Evolutionary conservation across 1,284 basidiomycete genomes (phyloP).

Genomic region (Wolfiporia cocos): DNA sequence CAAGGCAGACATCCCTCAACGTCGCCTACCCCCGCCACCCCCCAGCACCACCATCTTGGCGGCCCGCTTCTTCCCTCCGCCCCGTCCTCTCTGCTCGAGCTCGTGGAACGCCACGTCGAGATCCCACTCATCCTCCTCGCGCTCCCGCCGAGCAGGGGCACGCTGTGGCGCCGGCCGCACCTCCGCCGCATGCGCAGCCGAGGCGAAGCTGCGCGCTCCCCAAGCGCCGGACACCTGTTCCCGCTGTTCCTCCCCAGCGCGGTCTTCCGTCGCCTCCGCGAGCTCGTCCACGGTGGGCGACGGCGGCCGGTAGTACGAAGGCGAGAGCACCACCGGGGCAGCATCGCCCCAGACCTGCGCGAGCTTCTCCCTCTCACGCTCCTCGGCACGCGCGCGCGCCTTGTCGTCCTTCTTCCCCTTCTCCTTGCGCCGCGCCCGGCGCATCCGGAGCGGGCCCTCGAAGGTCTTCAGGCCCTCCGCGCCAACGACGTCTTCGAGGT

Average conservation of each 20-base stretch:
- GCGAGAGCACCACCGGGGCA: slow-evolving; percentile 16
- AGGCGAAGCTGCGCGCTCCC: slow-evolving; percentile 75
- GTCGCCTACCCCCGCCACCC: slow-evolving; percentile 25
- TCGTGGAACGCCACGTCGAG: slow-evolving; percentile 80
- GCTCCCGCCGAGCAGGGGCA: slow-evolving; percentile 17
- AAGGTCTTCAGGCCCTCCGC: slow-evolving; percentile 70
- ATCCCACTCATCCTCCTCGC: slow-evolving; percentile 65
- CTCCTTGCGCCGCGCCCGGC: slow-evolving; percentile 73
- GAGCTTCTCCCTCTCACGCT: slow-evolving; percentile 53
- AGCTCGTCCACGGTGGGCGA: slow-evolving; percentile 22
- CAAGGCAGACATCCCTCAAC: neutral
- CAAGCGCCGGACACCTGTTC: slow-evolving; percentile 52
- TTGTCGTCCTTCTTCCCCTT: slow-evolving; percentile 79
- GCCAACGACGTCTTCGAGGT: slow-evolving; percentile 74
- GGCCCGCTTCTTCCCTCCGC: slow-evolving; percentile 50
- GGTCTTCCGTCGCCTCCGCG: slow-evolving; percentile 19
- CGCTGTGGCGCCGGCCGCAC: slow-evolving; percentile 18
- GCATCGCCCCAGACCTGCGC: slow-evolving; percentile 19
- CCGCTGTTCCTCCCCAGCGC: slow-evolving; percentile 19
- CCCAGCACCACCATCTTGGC: slow-evolving; percentile 69
- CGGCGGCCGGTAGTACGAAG: slow-evolving; percentile 10
- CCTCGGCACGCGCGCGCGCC: slow-evolving; percentile 75
- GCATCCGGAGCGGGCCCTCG: slow-evolving; percentile 70
- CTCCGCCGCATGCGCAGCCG: slow-evolving; percentile 51
- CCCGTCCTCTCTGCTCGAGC: slow-evolving; percentile 50